Evolutionary conservation across 768 basidiomycete genomes (phyloP).

Genomic region (Cystofilobasidium bisporidii): DNA sequence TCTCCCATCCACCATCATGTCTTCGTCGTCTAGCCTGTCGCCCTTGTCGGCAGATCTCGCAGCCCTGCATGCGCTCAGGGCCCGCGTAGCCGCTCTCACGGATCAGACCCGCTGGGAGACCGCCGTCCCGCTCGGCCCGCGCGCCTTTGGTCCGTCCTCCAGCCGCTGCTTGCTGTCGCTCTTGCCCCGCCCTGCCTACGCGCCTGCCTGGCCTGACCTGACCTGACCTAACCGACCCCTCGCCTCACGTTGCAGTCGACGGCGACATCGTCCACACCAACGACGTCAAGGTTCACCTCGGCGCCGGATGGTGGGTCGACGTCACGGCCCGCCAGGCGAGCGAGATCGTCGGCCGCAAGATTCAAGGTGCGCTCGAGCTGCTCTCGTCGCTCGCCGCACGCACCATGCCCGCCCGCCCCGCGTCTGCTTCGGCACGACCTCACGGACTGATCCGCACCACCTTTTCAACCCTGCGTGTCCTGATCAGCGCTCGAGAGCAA

Average conservation of each 20-base stretch:
- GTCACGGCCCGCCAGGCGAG: slow-evolving; percentile 16
- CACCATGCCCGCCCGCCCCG: no score
- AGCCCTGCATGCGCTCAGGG: neutral
- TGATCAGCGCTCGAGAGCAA: no score
- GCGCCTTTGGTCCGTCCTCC: slow-evolving; percentile 18
- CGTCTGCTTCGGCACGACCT: no score
- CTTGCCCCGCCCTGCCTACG: no score
- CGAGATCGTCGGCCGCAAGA: slow-evolving; percentile 3
- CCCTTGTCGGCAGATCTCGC: no score
- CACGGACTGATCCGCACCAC: no score
- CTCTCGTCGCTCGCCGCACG: no score
- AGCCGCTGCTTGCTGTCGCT: neutral
- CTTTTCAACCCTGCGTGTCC: no score
- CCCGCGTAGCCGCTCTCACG: neutral
- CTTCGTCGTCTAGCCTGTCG: no score
- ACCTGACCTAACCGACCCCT: no score
- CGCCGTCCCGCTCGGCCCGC: slow-evolving; percentile 5
- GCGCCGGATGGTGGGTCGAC: slow-evolving; percentile 20
- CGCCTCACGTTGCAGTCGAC: neutral
- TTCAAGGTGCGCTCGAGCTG: neutral
- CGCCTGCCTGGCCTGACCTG: no score
- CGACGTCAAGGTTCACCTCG: slow-evolving; percentile 20
- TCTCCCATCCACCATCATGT: no score
- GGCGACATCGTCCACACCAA: slow-evolving; percentile 21
- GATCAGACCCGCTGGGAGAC: slow-evolving; percentile 18